A percentile compares a stretch with the other conserved stretches of the same genome.
Conservation (phyloP, 768 basidiomycete genomes). For the Tephrocybe sp. region DNA sequence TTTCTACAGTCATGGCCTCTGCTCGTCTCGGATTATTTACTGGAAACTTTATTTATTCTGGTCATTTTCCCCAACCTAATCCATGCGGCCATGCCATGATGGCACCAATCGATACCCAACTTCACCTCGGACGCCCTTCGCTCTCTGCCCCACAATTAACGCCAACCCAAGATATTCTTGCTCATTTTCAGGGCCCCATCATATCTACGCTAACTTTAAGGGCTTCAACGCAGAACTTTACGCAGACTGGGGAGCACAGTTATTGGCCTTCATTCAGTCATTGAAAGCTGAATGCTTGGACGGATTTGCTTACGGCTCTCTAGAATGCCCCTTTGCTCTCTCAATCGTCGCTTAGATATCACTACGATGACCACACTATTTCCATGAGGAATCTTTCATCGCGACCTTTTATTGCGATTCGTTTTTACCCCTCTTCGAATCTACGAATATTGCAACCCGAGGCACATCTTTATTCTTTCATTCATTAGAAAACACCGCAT, state of each 20-base stretch:
- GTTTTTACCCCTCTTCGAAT: conserved; percentile 7
- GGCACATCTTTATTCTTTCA: conserved; percentile 11
- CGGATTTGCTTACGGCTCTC: conserved; percentile 12
- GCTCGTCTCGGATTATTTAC: no score
- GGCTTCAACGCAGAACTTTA: conserved; percentile 6
- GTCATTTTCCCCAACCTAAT: not conserved
- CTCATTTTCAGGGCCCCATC: conserved; percentile 16
- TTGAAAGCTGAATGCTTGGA: conserved; percentile 3
- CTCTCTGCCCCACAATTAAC: conserved; percentile 7
- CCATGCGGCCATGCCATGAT: not conserved
- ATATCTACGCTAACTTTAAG: conserved; percentile 8
- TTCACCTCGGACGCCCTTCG: not conserved
- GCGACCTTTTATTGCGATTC: conserved; percentile 10
- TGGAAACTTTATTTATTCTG: no score
- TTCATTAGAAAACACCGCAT: not conserved
- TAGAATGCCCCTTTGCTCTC: conserved; percentile 17
- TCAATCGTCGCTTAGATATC: conserved; percentile 5
- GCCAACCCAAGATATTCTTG: conserved; percentile 13
- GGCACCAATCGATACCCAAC: not conserved
- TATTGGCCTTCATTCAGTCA: conserved; percentile 6
- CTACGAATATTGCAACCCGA: not conserved
- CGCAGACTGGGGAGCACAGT: not conserved
- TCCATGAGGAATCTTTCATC: conserved; percentile 12
- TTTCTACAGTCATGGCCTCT: no score
- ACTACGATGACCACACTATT: conserved; percentile 2